A percentile compares a stretch with the other conserved stretches of the same genome.
phyloP scores from a whole-genome alignment of 2,329 filamentous ascomycete genomes.

The Ophiostoma fasciatum region DNA sequence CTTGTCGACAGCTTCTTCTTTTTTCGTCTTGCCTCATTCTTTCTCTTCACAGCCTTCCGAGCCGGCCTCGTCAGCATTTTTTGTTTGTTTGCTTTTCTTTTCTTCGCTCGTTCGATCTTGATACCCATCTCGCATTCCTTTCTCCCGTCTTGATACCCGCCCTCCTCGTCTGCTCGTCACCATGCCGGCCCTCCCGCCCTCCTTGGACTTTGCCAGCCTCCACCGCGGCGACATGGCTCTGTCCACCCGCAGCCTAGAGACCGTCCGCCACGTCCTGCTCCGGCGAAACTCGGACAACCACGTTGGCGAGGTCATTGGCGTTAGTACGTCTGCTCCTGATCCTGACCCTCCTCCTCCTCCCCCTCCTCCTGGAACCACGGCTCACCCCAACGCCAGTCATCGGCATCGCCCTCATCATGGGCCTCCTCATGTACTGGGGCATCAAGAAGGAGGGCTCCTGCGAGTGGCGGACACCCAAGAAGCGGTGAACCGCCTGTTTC shows the following conservation, averaged over 20 bases:
- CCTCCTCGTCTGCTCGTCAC: too few relatives aligned
- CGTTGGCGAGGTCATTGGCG: constrained; percentile 5
- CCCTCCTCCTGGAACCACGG: not conserved
- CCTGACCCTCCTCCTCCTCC: too few relatives aligned
- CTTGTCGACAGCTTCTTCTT: too few relatives aligned
- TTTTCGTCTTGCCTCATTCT: not conserved
- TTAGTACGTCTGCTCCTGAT: not conserved
- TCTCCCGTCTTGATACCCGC: not conserved
- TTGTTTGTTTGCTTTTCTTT: not conserved
- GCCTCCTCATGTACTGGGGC: constrained; percentile 6
- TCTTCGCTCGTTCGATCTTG: too few relatives aligned
- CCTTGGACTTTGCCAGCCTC: not conserved
- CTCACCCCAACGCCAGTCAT: not conserved
- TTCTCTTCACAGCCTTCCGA: not conserved
- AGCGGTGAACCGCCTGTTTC: constrained; percentile 1
- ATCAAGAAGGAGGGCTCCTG: constrained; percentile 4
- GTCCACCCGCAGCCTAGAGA: constrained; percentile 1
- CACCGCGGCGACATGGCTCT: constrained; percentile 1
- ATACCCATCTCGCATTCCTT: not conserved
- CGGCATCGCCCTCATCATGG: constrained; percentile 1
- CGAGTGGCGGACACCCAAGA: constrained; percentile 1
- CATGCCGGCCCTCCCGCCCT: not conserved
- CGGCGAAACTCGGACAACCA: constrained; percentile 6
- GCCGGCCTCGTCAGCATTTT: too few relatives aligned
- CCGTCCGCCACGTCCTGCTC: constrained; percentile 1